Evolutionary conservation across 2,329 filamentous ascomycete species (phyloP).

Genomic region (Penicillium digitatum): DNA sequence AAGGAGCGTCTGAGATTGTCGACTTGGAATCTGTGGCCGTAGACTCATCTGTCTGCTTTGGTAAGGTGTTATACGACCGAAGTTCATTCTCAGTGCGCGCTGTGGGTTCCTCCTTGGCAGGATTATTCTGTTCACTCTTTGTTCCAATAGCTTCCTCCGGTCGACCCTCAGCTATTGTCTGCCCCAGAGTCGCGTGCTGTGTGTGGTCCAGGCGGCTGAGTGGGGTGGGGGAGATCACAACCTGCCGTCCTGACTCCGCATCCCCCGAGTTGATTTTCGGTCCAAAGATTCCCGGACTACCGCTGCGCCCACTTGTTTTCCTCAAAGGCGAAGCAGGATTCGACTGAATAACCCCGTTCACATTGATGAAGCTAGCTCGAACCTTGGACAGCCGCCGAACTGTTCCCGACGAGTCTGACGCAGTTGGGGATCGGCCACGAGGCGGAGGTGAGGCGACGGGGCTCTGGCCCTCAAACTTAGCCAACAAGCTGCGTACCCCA

Average conservation of each 20-base stretch:
- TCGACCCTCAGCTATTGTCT: slow-evolving; percentile 10
- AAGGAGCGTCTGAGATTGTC: slow-evolving; percentile 3
- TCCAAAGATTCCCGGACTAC: slow-evolving; percentile 28
- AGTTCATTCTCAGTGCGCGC: slow-evolving; percentile 3
- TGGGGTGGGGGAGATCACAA: slow-evolving; percentile 27
- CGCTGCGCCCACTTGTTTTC: slow-evolving; percentile 38
- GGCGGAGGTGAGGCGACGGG: slow-evolving; percentile 60
- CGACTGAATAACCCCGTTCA: slow-evolving; percentile 54
- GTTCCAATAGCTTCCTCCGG: slow-evolving; percentile 4
- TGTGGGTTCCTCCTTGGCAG: slow-evolving; percentile 12
- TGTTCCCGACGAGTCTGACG: slow-evolving; percentile 40
- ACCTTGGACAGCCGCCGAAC: slow-evolving; percentile 67
- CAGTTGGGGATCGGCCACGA: slow-evolving; percentile 64
- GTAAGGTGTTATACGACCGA: slow-evolving; percentile 13
- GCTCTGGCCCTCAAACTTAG: slow-evolving; percentile 70
- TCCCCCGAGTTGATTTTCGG: slow-evolving; percentile 33
- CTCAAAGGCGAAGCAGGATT: slow-evolving; percentile 41
- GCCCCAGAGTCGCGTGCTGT: slow-evolving; percentile 17
- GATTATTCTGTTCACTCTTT: slow-evolving; percentile 2
- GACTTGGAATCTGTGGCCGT: slow-evolving; percentile 4
- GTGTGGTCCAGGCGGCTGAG: slow-evolving; percentile 19
- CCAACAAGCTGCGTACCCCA: slow-evolving; percentile 69
- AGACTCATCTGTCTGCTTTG: slow-evolving; percentile 19
- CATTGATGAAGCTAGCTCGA: slow-evolving; percentile 68
- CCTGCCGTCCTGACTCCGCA: slow-evolving; percentile 31